Conservation (phyloP, 495 filamentous ascomycete species). For the Paragyromitra xinjiangensis region DNA sequence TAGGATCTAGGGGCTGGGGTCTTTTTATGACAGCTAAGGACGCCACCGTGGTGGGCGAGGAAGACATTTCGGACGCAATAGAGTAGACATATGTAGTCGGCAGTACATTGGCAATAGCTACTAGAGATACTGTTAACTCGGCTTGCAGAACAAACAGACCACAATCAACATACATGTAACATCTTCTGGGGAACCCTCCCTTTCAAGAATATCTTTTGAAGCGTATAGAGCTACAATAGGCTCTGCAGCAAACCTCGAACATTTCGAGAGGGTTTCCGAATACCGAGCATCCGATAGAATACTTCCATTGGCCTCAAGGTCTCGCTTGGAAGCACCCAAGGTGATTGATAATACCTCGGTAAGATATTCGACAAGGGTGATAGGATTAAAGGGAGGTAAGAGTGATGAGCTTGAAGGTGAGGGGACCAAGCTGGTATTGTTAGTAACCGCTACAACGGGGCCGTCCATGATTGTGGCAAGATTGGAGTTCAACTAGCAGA, state of each 20-base stretch:
- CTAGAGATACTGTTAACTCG: slow-evolving; percentile 43
- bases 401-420: slow-evolving; percentile 45
- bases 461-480: slow-evolving; percentile 51
- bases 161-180: slow-evolving; percentile 39
- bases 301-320: slow-evolving; percentile 81
- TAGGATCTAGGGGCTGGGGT: slow-evolving; percentile 82
- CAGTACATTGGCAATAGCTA: slow-evolving; percentile 26
- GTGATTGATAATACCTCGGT: slow-evolving; percentile 79
- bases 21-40: slow-evolving; percentile 91
- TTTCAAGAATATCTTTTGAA: slow-evolving; percentile 75
- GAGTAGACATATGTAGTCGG: slow-evolving; percentile 71
- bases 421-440: slow-evolving; percentile 27
- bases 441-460: slow-evolving; percentile 29
- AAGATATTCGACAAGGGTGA: slow-evolving; percentile 78
- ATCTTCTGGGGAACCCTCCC: slow-evolving; percentile 59
- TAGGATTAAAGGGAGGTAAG: slow-evolving; percentile 61
- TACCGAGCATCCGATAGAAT: slow-evolving; percentile 76
- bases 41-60: slow-evolving; percentile 77
- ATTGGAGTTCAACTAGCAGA: slow-evolving; percentile 4
- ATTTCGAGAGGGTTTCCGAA: slow-evolving; percentile 82
- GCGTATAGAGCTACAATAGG: slow-evolving; percentile 87
- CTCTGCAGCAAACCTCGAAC: slow-evolving; percentile 87
- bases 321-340: slow-evolving; percentile 80
- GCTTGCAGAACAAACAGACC: slow-evolving; percentile 19
- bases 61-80: slow-evolving; percentile 81